Evolutionary conservation across 2,329 filamentous ascomycete genomes (phyloP), one percentile per base, ranked within the genome.

Genomic region (Fusarium aywerte): DNA sequence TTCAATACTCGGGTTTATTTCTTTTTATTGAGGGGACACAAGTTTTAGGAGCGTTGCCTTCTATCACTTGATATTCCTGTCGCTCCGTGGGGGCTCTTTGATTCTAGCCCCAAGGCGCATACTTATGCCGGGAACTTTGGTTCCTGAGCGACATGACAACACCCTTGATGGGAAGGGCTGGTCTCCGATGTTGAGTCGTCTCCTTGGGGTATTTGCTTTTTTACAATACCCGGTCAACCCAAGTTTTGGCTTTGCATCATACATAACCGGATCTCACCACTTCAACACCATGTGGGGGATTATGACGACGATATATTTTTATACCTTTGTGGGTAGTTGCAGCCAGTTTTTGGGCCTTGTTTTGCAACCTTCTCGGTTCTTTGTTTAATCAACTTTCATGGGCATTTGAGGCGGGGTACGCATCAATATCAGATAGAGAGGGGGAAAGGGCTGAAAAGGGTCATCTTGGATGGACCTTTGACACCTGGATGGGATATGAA

Each of bases 351-450:
- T 31, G 13, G 44, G 61, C 56, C 60, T 54, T 36, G 56, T 70
- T 68, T 70, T 68, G 67, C 71, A 69, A 72, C 62, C 49, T 73
- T 73, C 63, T 74, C 69, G 42, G 69, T 67, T 75, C 69, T 62
- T 69, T 70, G 61, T 72, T 73, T 73, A 69, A 68, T 73, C 66
- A 71, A 68, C 47, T 58, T 64, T 62, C 65, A 58, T 62, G 58
- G 40, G 54, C 51, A 63, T 68, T 55, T 59, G 45, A 50, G 57
- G 52, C 44, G 70, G 58, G 58, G 33, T 53, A 43, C 60, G 59
- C 58, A 70, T 73, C 49, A 61, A 58, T 27, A 45, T 53, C 50
- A 53, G 29, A 35, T 40, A 61, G 35, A 73, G 70, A 73, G 63
- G 66, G 61, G 70, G 58, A 56, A 50, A 58, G 39, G 44, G 33